Base-by-base conservation (phyloP, 108 stramenopile genomes). In the Cyclotella kingstonii region DNA sequence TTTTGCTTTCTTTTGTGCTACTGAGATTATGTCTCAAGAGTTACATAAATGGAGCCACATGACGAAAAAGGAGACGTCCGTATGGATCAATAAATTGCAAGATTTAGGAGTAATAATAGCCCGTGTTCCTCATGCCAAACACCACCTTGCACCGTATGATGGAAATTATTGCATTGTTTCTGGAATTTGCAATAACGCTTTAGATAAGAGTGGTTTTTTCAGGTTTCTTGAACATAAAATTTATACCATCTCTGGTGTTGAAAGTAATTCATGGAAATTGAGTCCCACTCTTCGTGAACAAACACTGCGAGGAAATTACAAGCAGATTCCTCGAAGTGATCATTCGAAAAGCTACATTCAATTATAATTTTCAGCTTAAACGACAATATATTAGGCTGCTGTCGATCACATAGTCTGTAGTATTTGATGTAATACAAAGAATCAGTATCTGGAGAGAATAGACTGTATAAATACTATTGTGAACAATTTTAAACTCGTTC, bases 111-210 rank as follows among this genome's bases (percentile, higher is more conserved):
- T 90, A 6, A 78, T 81, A 1, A 70, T 96, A 41, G 70, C 51
- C 22, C 72, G 90, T 12, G 87, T 81, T 29, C 84, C 88, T 21
- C 95, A 96, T 72, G 91, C 88, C 0, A 69, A 72, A 58, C 95
- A 96, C 80, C 95, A 96, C 64, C 35, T 86, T 18, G 84, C 82
- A 14, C 95, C 95, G 0, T 96, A 84, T 55, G 93, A 94, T 60
- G 89, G 90, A 4, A 95, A 95, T 65, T 96, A 96, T 63, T 93
- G 93, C 52, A 96, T 96, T 60, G 76, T 96, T 4, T 86, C 73
- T 15, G 95, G 95, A 4, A 5, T 78, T 10, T 93, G 89, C 50
- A 96, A 94, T 53, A 56, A 64, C 8, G 25, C 66, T 0, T 61
- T 96, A 67, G 95, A 96, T 47, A 57, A 81, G 33, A 77, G 76